Conservation (phyloP, 176 grass and related monocot genomes). For the Aegilops umbellulata region DNA sequence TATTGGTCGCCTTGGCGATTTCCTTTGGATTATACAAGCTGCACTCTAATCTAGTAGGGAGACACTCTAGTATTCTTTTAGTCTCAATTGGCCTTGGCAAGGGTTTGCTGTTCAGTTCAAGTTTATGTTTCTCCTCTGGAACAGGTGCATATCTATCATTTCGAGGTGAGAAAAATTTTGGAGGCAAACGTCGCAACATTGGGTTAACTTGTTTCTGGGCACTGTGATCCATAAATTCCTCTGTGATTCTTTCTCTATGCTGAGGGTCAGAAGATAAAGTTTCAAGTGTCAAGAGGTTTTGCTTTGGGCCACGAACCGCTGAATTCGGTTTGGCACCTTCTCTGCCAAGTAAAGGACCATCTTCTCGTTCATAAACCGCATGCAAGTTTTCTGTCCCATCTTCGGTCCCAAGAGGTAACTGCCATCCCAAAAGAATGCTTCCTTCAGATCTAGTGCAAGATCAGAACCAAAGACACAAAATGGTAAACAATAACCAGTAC, state of each 20-base stretch:
- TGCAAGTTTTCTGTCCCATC: constrained; percentile 14
- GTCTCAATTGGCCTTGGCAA: constrained; percentile 47
- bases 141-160: constrained; percentile 9
- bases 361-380: constrained; percentile 17
- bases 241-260: constrained; percentile 12
- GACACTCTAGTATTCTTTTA: constrained; percentile 55
- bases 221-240: constrained; percentile 20
- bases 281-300: constrained; percentile 26
- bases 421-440: constrained; percentile 2
- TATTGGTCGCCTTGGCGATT: constrained; percentile 35
- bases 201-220: not conserved
- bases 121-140: constrained; percentile 18
- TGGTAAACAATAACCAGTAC: constrained; percentile 42
- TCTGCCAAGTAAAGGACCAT: constrained; percentile 5
- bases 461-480: constrained; percentile 11
- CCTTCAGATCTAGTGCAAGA: constrained; percentile 26
- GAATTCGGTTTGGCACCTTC: constrained; percentile 26
- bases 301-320: constrained; percentile 20
- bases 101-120: constrained; percentile 28
- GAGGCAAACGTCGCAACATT: constrained; percentile 37
- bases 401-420: constrained; percentile 6
- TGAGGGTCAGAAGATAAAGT: constrained; percentile 27
- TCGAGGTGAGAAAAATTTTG: constrained; percentile 34
- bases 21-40: constrained; percentile 56
- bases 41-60: constrained; percentile 58